Base-by-base conservation (phyloP, 2,329 filamentous ascomycete species). In the Diaporthe capsici region DNA sequence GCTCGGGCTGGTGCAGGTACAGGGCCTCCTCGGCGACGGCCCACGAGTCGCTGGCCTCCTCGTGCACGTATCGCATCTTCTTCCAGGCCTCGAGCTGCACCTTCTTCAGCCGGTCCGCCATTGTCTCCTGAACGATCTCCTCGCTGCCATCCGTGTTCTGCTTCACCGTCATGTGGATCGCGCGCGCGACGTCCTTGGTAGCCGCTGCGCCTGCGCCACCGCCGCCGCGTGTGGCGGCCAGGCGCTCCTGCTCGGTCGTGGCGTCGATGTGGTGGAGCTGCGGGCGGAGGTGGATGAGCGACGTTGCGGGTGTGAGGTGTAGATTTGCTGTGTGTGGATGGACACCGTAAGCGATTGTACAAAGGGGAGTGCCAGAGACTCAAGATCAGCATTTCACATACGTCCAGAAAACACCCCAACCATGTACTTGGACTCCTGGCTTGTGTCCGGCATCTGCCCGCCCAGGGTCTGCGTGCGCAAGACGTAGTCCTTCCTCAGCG, bases 241-340 rank as follows among this genome's bases (percentile, higher is more conserved):
- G 87, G 58, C 90, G 90, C 49, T 94, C 91, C 74, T 94, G 89
- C 80, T 98, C 95, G 63, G 93, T 88, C 61, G 92, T 85, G 4
- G 97, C 96, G 84, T 98, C 97, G 79, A 98, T 89, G 85, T 98
- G 95, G 84, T 98, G 95, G 77, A 98, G 94, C 81, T 98, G 95
- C 0, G 97, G 95, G 5, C 96, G 94, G 81, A 99, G 92, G 82
- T 98, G 95, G 57, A 98, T 94, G 60, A 98, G 91, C 2, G 94
- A 93, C 55, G 93, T 92, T 61, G 97, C 91, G 34, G 94, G 94
- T 0, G 95, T 97, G 53, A 98, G 91, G 85, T 98, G 95, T 13
- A 98, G 87, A 81, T 97, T 92, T 80, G 94, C 94, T 96, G 78
- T 9, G 49, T 20, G 25, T 2, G 20, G 15, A 37, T 2, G 44